Evolutionary conservation across 2,329 filamentous ascomycete genomes (phyloP), one percentile per base, ranked within the genome.

Genomic region (Leptosphaerulina australis): DNA sequence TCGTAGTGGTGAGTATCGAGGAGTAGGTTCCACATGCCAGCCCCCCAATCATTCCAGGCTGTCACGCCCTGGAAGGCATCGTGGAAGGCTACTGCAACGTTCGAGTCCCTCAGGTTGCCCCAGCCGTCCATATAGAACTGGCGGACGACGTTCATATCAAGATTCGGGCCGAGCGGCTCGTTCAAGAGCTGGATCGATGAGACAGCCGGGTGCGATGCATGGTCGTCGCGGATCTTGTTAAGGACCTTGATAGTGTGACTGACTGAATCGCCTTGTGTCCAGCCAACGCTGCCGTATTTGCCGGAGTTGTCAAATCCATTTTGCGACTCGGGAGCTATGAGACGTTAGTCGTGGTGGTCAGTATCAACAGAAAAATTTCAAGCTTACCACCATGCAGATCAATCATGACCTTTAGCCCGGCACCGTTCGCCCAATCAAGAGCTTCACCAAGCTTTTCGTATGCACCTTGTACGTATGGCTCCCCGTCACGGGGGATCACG

Each of bases 221-320:
- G 64, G 46, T 78, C 76, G 45, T 79, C 75, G 30, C 75, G 71
- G 55, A 79, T 73, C 66, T 76, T 76, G 66, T 76, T 76, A 15
- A 79, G 60, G 8, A 77, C 77, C 8, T 64, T 67, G 10, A 68
- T 67, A 11, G 77, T 77, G 49, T 77, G 64, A 2, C 48, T 45
- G 10, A 77, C 64, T 4, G 74, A 73, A 45, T 77, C 70, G 37
- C 76, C 76, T 58, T 76, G 73, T 4, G 69, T 74, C 76, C 77
- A 79, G 30, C 57, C 61, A n/a, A 82, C 71, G 5, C 56, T 34
- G 4, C 79, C 80, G 14, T 74, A 72, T 34, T 74, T 76, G 35
- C 85, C 85, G 44, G 81, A 84, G 71, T 87, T 88, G 69, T 88
- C 85, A 64, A 87, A 87, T 3, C 85, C 85, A 54, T 87, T 87